A percentile compares a stretch with the other conserved stretches of the same genome.
Conservation (phyloP, 2,329 filamentous ascomycete species). For the Botryotinia globosa region DNA sequence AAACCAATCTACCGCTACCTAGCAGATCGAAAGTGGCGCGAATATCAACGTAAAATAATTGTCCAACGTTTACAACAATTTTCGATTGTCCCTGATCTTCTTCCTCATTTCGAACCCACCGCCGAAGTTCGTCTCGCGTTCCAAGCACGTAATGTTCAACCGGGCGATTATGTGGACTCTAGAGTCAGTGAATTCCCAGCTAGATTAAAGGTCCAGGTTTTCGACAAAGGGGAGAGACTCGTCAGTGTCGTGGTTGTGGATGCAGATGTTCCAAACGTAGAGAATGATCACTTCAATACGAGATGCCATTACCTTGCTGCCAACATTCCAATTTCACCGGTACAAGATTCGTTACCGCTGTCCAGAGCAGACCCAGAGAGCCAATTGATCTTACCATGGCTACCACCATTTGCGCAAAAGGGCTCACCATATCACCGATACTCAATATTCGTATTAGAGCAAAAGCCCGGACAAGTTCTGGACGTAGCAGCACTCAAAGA, state of each 20-base stretch:
- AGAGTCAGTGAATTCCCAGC: constrained; percentile 69
- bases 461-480: constrained; percentile 59
- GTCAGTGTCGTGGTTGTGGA: constrained; percentile 85
- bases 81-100: constrained; percentile 81
- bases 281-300: constrained; percentile 71
- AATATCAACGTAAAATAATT: constrained; percentile 75
- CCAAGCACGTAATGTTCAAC: constrained; percentile 63
- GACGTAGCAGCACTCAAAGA: constrained; percentile 57
- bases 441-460: constrained; percentile 78
- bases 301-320: constrained; percentile 85
- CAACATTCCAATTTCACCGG: constrained; percentile 65
- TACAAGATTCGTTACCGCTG: constrained; percentile 61
- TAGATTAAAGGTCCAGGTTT: constrained; percentile 78
- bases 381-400: constrained; percentile 75
- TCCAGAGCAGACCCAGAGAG: constrained; percentile 53
- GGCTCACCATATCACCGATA: constrained; percentile 89
- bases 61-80: constrained; percentile 85
- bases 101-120: constrained; percentile 73
- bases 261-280: constrained; percentile 80
- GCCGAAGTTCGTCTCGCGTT: constrained; percentile 83
- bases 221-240: constrained; percentile 75
- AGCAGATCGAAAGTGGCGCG: constrained; percentile 82
- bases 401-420: constrained; percentile 83
- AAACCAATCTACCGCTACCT: constrained; percentile 94
- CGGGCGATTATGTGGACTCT: constrained; percentile 77